Evolutionary conservation across 2,329 filamentous ascomycete species (phyloP), one percentile per base, ranked within the genome.

Genomic region (Botrytis elliptica): DNA sequence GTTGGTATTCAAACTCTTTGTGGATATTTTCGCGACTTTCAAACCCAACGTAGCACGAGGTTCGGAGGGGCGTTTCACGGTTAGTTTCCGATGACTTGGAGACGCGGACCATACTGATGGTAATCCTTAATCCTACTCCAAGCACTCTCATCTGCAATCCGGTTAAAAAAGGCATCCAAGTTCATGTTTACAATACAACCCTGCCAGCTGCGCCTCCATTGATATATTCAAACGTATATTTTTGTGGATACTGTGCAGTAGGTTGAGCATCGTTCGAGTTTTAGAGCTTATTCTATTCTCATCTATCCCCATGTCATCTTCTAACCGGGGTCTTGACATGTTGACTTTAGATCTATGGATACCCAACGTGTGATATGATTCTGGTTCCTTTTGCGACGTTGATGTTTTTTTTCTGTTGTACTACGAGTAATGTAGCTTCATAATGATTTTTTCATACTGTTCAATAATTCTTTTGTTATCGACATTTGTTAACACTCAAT

Each of bases 261-360:
- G n/a, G 16, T 68, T 42, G n/a, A 33, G n/a, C 36, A 33, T 25
- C 33, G 29, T 33, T 10, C 36, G 38, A 29, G 33, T 20, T 29
- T 68, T 29, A 38, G 46, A 68, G 65, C 65, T 68, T 55, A 44
- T 68, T 68, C 65, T 68, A 68, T 68, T 68, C 65, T 36, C 46
- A 55, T 67, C 46, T 68, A 16, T 29, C 49, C 64, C 66, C 49
- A 68, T 68, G 66, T 68, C 49, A 57, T 68, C 10, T 38, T 42
- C 29, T 42, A 38, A 57, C 66, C 10, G 66, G 65, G 49, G 66
- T 68, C 36, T 42, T 40, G 16, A 57, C 66, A 42, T 42, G n/a
- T 42, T 57, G 49, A 57, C 38, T 57, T 57, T 68, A 68, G 66
- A 42, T 57, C 36, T 57, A 42, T 14, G 46, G 65, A 40, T 29